Percentiles rank a stretch among this genome's conserved stretches.
Evolutionary conservation across 2,329 filamentous ascomycete genomes (phyloP).

Genomic region (Trichoderma endophyticum): DNA sequence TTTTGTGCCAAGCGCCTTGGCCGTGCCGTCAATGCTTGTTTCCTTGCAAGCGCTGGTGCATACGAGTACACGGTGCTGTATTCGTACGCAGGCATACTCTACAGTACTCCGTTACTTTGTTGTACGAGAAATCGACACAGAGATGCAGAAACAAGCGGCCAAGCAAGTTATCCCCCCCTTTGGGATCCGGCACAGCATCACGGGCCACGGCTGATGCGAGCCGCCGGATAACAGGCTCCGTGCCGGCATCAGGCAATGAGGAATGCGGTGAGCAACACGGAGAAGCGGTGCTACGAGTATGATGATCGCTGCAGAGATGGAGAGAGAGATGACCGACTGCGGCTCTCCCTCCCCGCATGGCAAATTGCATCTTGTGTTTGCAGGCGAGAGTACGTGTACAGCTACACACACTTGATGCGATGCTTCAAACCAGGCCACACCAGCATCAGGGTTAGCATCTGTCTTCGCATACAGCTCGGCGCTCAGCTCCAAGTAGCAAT

Average conservation of each 20-base stretch:
- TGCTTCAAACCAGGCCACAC: not conserved
- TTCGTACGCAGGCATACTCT: not conserved
- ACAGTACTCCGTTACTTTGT: no score
- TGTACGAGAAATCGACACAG: not conserved
- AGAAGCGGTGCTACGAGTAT: not conserved
- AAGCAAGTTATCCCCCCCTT: not conserved
- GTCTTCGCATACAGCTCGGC: not conserved
- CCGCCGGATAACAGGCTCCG: not conserved
- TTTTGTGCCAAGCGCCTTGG: not conserved
- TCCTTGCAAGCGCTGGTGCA: not conserved
- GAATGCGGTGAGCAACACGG: conserved; percentile 10
- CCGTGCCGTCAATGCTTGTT: not conserved
- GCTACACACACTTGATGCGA: not conserved
- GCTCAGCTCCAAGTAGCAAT: not conserved
- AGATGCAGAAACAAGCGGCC: not conserved
- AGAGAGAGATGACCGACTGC: not conserved
- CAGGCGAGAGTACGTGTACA: not conserved
- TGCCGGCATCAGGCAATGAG: conserved; percentile 1
- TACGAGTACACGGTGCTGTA: not conserved
- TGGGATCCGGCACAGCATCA: not conserved
- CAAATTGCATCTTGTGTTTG: not conserved
- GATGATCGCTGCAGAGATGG: not conserved
- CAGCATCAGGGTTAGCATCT: not conserved
- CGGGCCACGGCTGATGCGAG: conserved; percentile 5
- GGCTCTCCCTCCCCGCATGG: not conserved